A percentile compares a stretch with the other conserved stretches of the same genome.
phyloP scores from a whole-genome alignment of 2,329 filamentous ascomycete species.

The Ceratocystis colombiana region DNA sequence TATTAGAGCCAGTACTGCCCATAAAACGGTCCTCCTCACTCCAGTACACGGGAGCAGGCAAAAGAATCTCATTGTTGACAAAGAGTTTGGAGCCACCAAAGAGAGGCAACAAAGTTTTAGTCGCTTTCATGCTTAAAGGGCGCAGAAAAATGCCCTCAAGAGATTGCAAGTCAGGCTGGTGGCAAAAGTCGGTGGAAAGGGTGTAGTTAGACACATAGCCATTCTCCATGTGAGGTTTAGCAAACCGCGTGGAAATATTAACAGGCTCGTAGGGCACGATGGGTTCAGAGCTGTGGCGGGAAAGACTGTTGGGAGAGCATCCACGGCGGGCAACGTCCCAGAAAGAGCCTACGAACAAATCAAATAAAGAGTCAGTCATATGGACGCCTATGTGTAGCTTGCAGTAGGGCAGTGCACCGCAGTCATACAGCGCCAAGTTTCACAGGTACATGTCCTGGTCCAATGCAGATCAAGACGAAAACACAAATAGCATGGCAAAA shows the following conservation, averaged over 20 bases:
- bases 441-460: background rate
- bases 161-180: slow-evolving; percentile 52
- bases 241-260: slow-evolving; percentile 38
- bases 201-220: slow-evolving; percentile 55
- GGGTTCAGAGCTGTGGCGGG: slow-evolving; percentile 40
- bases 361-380: background rate
- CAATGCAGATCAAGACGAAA: background rate
- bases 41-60: slow-evolving; percentile 62
- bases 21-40: slow-evolving; percentile 52
- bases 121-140: slow-evolving; percentile 47
- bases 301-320: slow-evolving; percentile 53
- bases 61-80: slow-evolving; percentile 60
- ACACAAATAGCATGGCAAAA: background rate
- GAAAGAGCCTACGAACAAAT: slow-evolving; percentile 37
- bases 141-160: slow-evolving; percentile 56
- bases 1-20: slow-evolving; percentile 44
- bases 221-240: slow-evolving; percentile 41
- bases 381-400: background rate
- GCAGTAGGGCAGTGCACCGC: background rate
- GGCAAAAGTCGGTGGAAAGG: slow-evolving; percentile 51
- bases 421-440: background rate
- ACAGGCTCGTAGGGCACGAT: slow-evolving; percentile 39
- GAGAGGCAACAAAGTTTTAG: slow-evolving; percentile 50
- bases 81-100: slow-evolving; percentile 60
- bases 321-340: slow-evolving; percentile 50